These are phyloP conservation scores for Microsporum audouinii DNA, from an alignment of 2,329 filamentous ascomycete species.

Conservation along the genomic window DNA sequence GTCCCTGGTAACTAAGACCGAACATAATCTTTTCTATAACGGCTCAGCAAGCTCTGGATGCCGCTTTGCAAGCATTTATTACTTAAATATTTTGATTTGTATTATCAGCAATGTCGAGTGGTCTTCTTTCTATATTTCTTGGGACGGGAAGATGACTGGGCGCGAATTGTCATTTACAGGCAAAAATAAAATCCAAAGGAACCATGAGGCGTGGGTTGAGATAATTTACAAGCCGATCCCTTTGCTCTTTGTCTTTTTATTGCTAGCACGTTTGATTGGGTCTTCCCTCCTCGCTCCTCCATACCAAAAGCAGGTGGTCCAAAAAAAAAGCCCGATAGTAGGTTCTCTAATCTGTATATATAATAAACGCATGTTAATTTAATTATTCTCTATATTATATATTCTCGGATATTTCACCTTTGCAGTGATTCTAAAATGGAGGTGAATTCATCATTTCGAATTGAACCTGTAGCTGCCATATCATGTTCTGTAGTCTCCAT, in stretches of 20 bases:
- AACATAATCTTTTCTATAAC: background rate
- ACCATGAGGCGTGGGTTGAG: background rate
- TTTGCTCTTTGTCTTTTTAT: background rate
- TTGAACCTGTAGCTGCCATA: background rate
- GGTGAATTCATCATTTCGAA: background rate
- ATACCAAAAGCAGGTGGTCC: background rate
- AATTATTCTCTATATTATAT: background rate
- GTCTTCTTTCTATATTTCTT: constrained; percentile 2
- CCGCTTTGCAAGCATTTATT: background rate
- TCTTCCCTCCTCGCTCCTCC: background rate
- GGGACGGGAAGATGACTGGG: constrained; percentile 1
- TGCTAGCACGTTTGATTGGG: background rate
- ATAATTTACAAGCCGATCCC: constrained; percentile 1
- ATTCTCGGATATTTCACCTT: background rate
- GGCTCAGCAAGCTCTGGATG: background rate
- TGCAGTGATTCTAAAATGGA: background rate
- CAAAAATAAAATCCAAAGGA: constrained; percentile 2
- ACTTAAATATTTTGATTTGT: constrained; percentile 11
- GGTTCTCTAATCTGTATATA: constrained; percentile 11
- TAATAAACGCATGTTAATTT: background rate
- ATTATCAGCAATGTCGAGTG: constrained; percentile 10
- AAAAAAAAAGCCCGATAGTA: constrained; percentile 6
- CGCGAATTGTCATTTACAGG: constrained; percentile 6
- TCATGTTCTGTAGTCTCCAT: constrained; percentile 54
- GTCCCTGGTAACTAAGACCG: constrained; percentile 38